Base-by-base conservation (phyloP, 345 rosid genomes). In the Triadica sebifera region DNA sequence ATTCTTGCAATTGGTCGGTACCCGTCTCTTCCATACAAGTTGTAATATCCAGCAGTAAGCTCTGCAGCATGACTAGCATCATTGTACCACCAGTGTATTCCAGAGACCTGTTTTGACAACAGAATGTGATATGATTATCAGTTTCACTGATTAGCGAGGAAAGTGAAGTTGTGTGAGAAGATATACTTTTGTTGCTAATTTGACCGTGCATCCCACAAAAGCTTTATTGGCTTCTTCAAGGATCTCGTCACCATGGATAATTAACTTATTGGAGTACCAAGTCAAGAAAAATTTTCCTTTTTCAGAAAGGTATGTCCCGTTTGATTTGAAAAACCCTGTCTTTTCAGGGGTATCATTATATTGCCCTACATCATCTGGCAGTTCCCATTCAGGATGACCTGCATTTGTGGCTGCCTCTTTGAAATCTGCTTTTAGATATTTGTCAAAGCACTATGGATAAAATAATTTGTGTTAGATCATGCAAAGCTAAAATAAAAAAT, bases 51-150 rank as follows among this genome's bases (percentile, higher is more conserved):
- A 34, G 96, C 86, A 41, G 96, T 88, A 64, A 92, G 95, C 78
- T 94, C 97, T 24, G 97, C 91, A 10, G 97, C 97, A 74, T 94
- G 97, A 75, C 84, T 89, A 9, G 81, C 79, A 58, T 84, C 52
- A 66, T 86, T 85, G 72, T 90, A 94, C 97, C 97, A 89, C 97
- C 98, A 94, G 56, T 92, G 96, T 50, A 90, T 89, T 56, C 96
- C 94, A n/a, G 97, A 85, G 25, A 90, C 91, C 96, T 92, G 78
- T 60, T 67, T 79, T 68, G 56, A 13, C 12, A 73, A 50, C 34
- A 50, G 53, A 71, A 70, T 20, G 12, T 61, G 62, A 63, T 24
- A 20, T 43, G 38, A 43, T 84, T 82, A 86, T 2, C 64, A n/a
- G 19, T 52, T 67, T 50, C 92, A 43, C 64, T 41, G 2, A 45